These are phyloP conservation scores for Umbilicaria muhlenbergii DNA, from an alignment of 495 filamentous ascomycete species.

Conservation along the genomic window DNA sequence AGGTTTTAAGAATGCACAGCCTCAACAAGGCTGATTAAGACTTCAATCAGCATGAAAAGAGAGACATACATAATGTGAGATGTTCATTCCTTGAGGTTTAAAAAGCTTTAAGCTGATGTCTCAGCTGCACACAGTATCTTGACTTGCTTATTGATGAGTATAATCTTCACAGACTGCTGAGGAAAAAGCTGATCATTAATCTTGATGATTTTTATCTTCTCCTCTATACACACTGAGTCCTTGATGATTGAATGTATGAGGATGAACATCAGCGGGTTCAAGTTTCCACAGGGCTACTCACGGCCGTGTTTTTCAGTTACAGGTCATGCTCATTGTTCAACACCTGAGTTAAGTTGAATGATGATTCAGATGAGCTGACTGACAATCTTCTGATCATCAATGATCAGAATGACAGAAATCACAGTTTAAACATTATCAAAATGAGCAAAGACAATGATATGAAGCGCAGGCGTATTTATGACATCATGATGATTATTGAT, in stretches of 20 bases:
- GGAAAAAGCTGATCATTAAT: background rate
- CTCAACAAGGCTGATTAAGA: background rate
- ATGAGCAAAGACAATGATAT: background rate
- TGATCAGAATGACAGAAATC: too few relatives aligned
- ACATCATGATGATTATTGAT: background rate
- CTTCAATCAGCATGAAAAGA: background rate
- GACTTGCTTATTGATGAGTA: conserved; percentile 1
- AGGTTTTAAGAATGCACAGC: background rate
- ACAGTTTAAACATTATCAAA: background rate
- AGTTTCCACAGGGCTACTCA: background rate
- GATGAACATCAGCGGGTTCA: conserved; percentile 2
- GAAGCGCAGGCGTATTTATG: background rate
- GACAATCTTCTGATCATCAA: background rate
- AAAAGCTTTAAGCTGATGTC: background rate
- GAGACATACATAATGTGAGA: conserved; percentile 1
- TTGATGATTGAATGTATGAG: background rate
- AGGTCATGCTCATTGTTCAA: conserved; percentile 1
- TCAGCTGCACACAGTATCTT: background rate
- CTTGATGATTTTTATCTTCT: background rate
- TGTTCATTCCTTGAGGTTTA: background rate
- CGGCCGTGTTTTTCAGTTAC: background rate
- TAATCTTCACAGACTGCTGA: background rate
- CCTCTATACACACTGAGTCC: conserved; percentile 1
- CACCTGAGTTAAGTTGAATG: background rate
- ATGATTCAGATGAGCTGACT: background rate